Evolutionary conservation across 148 eudicot genomes (phyloP).

Genomic region (Cornus controversa): DNA sequence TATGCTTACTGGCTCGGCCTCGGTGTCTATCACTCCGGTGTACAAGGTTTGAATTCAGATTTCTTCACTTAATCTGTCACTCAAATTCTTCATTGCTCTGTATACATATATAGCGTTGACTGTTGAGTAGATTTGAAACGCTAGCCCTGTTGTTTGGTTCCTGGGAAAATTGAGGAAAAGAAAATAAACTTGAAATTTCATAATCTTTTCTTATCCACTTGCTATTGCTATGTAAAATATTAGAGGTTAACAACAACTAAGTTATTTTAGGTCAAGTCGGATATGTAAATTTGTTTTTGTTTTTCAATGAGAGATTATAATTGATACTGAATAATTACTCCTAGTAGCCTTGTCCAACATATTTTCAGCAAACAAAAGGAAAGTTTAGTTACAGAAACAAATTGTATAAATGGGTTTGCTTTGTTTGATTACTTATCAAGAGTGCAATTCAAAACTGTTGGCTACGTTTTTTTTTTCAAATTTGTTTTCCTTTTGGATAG

Average conservation of each 20-base stretch:
- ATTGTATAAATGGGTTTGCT: background rate
- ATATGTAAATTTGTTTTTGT: too few species aligned
- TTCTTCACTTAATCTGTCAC: background rate
- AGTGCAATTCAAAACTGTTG: background rate
- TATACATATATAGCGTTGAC: background rate
- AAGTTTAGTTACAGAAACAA: background rate
- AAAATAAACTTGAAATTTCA: background rate
- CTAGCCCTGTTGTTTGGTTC: background rate
- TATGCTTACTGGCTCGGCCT: constrained; percentile 91
- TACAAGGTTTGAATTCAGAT: constrained; percentile 52
- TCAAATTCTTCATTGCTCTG: background rate
- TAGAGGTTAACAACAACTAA: too few species aligned
- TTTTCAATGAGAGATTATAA: too few species aligned
- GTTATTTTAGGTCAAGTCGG: too few species aligned
- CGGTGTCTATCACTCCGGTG: constrained; percentile 87
- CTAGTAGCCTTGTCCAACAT: too few species aligned
- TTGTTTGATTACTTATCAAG: too few species aligned
- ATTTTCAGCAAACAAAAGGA: too few species aligned
- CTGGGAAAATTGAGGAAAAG: background rate
- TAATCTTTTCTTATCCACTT: background rate
- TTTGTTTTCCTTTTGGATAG: background rate
- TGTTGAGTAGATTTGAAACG: too few species aligned
- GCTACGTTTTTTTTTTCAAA: background rate
- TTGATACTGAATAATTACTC: too few species aligned
- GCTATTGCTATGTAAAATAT: background rate